Percentiles rank a stretch among this genome's conserved stretches.
Evolutionary conservation across 768 basidiomycete genomes (phyloP).

Genomic region (Phaffia tasmanica): DNA sequence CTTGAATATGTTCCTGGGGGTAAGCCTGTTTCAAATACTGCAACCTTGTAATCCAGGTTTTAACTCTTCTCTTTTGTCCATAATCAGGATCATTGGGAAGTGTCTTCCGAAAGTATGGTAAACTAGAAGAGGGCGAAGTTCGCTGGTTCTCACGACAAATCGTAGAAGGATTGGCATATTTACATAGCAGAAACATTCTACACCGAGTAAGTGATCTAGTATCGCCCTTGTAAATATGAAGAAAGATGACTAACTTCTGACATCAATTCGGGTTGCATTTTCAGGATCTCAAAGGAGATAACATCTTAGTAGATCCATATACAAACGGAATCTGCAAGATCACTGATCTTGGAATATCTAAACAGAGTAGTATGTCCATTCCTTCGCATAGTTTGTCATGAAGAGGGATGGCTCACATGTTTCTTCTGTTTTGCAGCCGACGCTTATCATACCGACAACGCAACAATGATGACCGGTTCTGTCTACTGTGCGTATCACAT

Average conservation of each 20-base stretch:
- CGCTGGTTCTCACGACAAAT: constrained; percentile 81
- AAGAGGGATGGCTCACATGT: neutral
- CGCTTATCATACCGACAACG: constrained; percentile 52
- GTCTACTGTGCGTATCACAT: constrained; percentile 72
- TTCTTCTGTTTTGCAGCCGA: constrained; percentile 48
- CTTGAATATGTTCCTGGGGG: constrained; percentile 95
- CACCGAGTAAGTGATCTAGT: constrained; percentile 56
- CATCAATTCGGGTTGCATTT: neutral
- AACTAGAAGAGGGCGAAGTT: constrained; percentile 66
- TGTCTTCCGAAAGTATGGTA: constrained; percentile 78
- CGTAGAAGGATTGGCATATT: constrained; percentile 76
- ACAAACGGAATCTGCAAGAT: constrained; percentile 81
- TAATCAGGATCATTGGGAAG: constrained; percentile 59
- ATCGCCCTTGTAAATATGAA: constrained; percentile 2
- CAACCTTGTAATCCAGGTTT: too few relatives aligned
- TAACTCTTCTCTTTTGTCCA: neutral
- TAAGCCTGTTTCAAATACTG: neutral
- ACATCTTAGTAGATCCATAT: constrained; percentile 79
- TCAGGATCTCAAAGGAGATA: constrained; percentile 94
- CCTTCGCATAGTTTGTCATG: neutral
- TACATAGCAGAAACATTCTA: constrained; percentile 81
- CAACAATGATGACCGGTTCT: constrained; percentile 85
- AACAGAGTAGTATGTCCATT: constrained; percentile 49
- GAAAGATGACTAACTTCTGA: neutral
- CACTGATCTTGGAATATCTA: constrained; percentile 97